Percentiles rank a stretch among this genome's conserved stretches.
These are phyloP conservation scores for Ceratorhiza oryzae-sativae DNA, from an alignment of 1,284 basidiomycete genomes.

Conservation along the genomic window DNA sequence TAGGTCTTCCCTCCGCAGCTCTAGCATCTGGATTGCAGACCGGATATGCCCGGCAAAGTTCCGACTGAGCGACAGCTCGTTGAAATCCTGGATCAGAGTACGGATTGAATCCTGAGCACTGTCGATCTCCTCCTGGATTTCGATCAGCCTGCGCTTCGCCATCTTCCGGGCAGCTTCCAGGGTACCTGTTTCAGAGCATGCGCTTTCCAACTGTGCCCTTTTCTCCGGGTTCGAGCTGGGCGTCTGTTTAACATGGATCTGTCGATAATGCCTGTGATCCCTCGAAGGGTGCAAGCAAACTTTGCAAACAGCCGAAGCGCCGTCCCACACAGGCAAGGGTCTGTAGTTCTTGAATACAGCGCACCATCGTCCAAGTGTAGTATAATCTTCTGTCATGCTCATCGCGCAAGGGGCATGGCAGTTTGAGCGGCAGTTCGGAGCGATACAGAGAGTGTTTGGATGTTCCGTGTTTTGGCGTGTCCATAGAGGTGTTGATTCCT, in stretches of 20 bases:
- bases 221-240: background rate
- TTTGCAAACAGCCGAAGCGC: background rate
- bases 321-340: background rate
- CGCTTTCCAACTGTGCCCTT: background rate
- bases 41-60: slow-evolving; percentile 20
- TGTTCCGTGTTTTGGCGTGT: background rate
- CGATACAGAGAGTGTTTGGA: slow-evolving; percentile 7
- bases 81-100: slow-evolving; percentile 1
- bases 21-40: slow-evolving; percentile 21
- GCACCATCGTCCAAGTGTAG: slow-evolving; percentile 1
- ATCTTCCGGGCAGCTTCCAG: background rate
- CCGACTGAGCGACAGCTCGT: slow-evolving; percentile 6
- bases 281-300: background rate
- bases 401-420: slow-evolving; percentile 7
- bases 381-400: background rate
- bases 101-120: background rate
- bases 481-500: background rate
- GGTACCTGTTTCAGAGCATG: background rate
- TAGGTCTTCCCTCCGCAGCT: slow-evolving; percentile 7
- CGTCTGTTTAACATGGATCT: background rate
- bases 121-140: background rate
- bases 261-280: slow-evolving; percentile 1
- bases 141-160: background rate
- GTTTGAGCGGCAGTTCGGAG: background rate
- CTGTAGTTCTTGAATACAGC: background rate